These are phyloP conservation scores for Kluyveromyces nonfermentans DNA, from an alignment of 805 yeast genomes.

Conservation along the genomic window DNA sequence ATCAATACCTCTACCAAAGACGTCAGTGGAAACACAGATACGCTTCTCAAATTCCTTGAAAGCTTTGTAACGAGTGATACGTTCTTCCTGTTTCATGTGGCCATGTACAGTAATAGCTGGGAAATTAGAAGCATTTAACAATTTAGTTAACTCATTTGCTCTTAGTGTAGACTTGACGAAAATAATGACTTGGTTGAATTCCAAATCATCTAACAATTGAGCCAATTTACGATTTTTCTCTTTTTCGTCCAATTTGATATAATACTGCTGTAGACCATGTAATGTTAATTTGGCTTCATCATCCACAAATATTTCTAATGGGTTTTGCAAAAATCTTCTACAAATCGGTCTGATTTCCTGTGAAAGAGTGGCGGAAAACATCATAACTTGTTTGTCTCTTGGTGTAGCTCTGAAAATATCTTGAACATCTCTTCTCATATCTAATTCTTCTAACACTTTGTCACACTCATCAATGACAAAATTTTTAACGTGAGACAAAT, in stretches of 20 bases:
- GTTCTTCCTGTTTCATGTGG: slow-evolving; percentile 92
- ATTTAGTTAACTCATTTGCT: slow-evolving; percentile 83
- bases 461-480: slow-evolving; percentile 98
- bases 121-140: slow-evolving; percentile 86
- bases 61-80: slow-evolving; percentile 91
- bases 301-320: slow-evolving; percentile 94
- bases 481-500: slow-evolving; percentile 82
- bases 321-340: slow-evolving; percentile 96
- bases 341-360: slow-evolving; percentile 93
- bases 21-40: slow-evolving; percentile 97
- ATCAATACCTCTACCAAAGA: slow-evolving; percentile 98
- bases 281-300: slow-evolving; percentile 95
- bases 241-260: slow-evolving; percentile 76
- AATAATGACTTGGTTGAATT: slow-evolving; percentile 96
- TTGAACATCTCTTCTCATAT: slow-evolving; percentile 98
- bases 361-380: slow-evolving; percentile 94
- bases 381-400: slow-evolving; percentile 97
- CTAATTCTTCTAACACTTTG: slow-evolving; percentile 83
- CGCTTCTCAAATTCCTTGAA: slow-evolving; percentile 98
- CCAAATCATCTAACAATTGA: slow-evolving; percentile 85
- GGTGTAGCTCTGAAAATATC: slow-evolving; percentile 97
- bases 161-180: slow-evolving; percentile 87
- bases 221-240: slow-evolving; percentile 91
- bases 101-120: slow-evolving; percentile 97
- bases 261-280: slow-evolving; percentile 97